These are phyloP conservation scores for Phytophthora hybrid DNA, from an alignment of 352 stramenopile genomes.

Conservation along the genomic window DNA sequence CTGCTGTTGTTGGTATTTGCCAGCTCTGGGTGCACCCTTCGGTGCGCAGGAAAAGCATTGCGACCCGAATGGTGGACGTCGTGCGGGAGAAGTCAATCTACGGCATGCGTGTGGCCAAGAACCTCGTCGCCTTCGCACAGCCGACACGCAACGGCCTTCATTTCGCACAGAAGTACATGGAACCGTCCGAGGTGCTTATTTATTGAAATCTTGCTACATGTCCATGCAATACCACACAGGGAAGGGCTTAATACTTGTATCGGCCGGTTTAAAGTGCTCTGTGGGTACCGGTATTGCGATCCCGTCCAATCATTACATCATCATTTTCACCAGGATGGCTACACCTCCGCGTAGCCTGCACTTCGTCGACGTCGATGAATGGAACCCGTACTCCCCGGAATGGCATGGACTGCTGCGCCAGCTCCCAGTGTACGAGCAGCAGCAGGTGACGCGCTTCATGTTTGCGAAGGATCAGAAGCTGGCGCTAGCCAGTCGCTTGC, in stretches of 20 bases:
- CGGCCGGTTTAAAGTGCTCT: not conserved
- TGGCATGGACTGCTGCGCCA: constrained; percentile 47
- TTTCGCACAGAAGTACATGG: constrained; percentile 70
- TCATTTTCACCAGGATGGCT: not conserved
- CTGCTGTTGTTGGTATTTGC: constrained; percentile 66
- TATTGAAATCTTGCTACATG: constrained; percentile 40
- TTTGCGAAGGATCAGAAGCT: constrained; percentile 75
- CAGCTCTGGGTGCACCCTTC: constrained; percentile 78
- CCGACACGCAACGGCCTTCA: constrained; percentile 68
- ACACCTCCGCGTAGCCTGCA: constrained; percentile 19
- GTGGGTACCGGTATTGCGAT: not conserved
- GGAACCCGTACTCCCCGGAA: constrained; percentile 42
- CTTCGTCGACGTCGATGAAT: constrained; percentile 57
- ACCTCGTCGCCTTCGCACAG: constrained; percentile 74
- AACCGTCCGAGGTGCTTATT: constrained; percentile 56
- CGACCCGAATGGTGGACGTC: constrained; percentile 66
- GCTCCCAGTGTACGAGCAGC: constrained; percentile 51
- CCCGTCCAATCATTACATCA: not conserved
- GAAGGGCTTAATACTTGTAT: not conserved
- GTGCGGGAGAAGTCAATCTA: constrained; percentile 80
- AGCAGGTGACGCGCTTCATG: constrained; percentile 63
- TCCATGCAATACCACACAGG: not conserved
- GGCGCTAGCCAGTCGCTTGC: constrained; percentile 68
- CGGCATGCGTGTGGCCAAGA: constrained; percentile 60
- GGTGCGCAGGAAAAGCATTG: constrained; percentile 59